A percentile compares a stretch with the other conserved stretches of the same genome.
These are phyloP conservation scores for Yamadazyma membranifaciens DNA, from an alignment of 1,139 yeast genomes.

Conservation along the genomic window DNA sequence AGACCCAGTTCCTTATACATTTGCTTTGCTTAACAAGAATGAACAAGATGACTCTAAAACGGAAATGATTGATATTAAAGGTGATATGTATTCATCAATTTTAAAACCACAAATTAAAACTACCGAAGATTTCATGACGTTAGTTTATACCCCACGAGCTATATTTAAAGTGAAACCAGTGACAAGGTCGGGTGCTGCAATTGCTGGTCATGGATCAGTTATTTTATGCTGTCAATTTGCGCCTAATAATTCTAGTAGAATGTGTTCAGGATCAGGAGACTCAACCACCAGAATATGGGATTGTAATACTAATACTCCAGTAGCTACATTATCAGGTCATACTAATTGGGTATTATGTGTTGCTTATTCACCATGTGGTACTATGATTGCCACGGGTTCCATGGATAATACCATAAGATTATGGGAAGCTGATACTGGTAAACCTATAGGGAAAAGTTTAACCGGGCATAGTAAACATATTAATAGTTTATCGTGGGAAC, in stretches of 20 bases:
- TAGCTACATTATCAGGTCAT: slow-evolving; percentile 79
- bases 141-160: slow-evolving; percentile 93
- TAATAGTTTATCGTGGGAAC: slow-evolving; percentile 91
- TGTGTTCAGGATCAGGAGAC: slow-evolving; percentile 98
- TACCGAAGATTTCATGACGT: slow-evolving; percentile 89
- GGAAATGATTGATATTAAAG: slow-evolving; percentile 66
- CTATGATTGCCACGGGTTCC: slow-evolving; percentile 89
- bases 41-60: slow-evolving; percentile 36
- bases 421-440: slow-evolving; percentile 83
- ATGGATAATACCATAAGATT: slow-evolving; percentile 88
- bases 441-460: slow-evolving; percentile 69
- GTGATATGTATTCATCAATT: slow-evolving; percentile 73
- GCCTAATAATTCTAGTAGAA: slow-evolving; percentile 79
- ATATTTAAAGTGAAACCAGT: slow-evolving; percentile 91
- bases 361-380: slow-evolving; percentile 93
- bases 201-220: slow-evolving; percentile 94
- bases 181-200: slow-evolving; percentile 88
- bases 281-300: slow-evolving; percentile 98
- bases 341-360: slow-evolving; percentile 92
- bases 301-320: slow-evolving; percentile 91
- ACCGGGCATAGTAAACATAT: slow-evolving; percentile 89
- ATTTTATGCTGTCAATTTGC: slow-evolving; percentile 92
- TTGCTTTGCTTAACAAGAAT: slow-evolving; percentile 60
- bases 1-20: slow-evolving; percentile 89
- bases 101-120: slow-evolving; percentile 84